A percentile compares a stretch with the other conserved stretches of the same genome.
Conservation (phyloP, 805 yeast genomes). For the Wickerhamomyces chaumierensis region DNA sequence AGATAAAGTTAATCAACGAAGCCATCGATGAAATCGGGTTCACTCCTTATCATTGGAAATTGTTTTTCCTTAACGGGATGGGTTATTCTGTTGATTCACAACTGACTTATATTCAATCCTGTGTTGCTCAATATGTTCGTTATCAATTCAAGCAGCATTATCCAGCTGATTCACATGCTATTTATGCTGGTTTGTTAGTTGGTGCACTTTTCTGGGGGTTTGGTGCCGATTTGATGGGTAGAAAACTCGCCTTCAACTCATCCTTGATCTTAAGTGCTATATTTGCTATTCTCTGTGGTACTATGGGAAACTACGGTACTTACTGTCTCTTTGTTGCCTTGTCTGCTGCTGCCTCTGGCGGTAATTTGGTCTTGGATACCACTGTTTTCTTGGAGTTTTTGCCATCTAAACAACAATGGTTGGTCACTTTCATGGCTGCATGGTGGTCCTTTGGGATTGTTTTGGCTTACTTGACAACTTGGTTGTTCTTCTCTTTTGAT, state of each 20-base stretch:
- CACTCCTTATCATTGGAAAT: slow-evolving; percentile 37
- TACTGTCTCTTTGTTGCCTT: slow-evolving; percentile 36
- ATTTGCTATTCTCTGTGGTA: slow-evolving; percentile 38
- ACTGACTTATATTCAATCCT: slow-evolving; percentile 32
- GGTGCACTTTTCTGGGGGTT: slow-evolving; percentile 44
- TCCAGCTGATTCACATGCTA: slow-evolving; percentile 32
- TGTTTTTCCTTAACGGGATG: slow-evolving; percentile 36
- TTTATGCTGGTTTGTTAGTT: slow-evolving; percentile 33
- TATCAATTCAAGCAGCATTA: slow-evolving; percentile 32
- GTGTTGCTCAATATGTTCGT: slow-evolving; percentile 33
- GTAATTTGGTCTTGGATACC: slow-evolving; percentile 39
- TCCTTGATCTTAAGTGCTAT: slow-evolving; percentile 32
- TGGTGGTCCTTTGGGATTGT: slow-evolving; percentile 53
- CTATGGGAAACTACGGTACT: slow-evolving; percentile 33
- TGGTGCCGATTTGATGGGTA: slow-evolving; percentile 39
- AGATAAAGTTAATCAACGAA: slow-evolving; percentile 34
- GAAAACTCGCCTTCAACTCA: slow-evolving; percentile 35
- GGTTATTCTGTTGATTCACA: slow-evolving; percentile 43
- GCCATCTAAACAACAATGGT: slow-evolving; percentile 36
- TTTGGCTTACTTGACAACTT: slow-evolving; percentile 33
- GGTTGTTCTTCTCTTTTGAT: slow-evolving; percentile 35
- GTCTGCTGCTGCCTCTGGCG: slow-evolving; percentile 36
- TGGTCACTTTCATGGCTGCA: slow-evolving; percentile 37
- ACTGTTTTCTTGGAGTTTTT: slow-evolving; percentile 37
- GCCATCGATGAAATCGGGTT: slow-evolving; percentile 53